Evolutionary conservation across 352 stramenopile genomes (phyloP).

Genomic region (Phytophthora constricta): DNA sequence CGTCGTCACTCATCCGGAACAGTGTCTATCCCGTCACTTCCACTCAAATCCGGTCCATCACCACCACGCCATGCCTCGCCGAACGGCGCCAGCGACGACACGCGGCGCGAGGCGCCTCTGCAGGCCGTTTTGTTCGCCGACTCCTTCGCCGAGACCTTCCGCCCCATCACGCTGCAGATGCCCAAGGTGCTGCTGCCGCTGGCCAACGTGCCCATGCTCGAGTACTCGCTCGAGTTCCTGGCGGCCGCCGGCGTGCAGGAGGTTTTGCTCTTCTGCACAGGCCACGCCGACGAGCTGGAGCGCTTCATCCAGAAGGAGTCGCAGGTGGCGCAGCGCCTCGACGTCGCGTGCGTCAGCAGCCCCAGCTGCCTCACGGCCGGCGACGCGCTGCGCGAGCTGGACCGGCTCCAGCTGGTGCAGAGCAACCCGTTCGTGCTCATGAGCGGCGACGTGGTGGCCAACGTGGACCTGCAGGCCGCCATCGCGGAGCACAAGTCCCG

Average conservation of each 20-base stretch:
- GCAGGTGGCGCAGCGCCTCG: conserved; percentile 60
- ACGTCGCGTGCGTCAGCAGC: conserved; percentile 76
- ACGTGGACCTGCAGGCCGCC: conserved; percentile 91
- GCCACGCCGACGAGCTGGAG: conserved; percentile 89
- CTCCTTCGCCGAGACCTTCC: conserved; percentile 94
- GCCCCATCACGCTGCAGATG: conserved; percentile 85
- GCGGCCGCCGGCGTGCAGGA: conserved; percentile 94
- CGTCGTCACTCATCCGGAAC: neutral
- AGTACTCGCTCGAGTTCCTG: conserved; percentile 98
- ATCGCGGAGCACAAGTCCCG: conserved; percentile 79
- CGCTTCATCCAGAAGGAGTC: conserved; percentile 74
- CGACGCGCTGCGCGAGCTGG: conserved; percentile 96
- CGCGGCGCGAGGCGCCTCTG: conserved; percentile 91
- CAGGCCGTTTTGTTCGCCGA: conserved; percentile 98
- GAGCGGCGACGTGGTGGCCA: conserved; percentile 96
- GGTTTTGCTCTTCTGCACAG: conserved; percentile 95
- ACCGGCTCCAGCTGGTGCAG: conserved; percentile 93
- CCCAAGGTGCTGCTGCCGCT: conserved; percentile 96
- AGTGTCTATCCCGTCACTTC: neutral
- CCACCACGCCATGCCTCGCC: conserved; percentile 13
- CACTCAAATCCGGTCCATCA: neutral
- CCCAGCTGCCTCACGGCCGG: conserved; percentile 90
- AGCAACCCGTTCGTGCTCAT: conserved; percentile 98
- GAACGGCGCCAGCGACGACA: conserved; percentile 59
- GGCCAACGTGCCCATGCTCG: conserved; percentile 96